Evolutionary conservation across 1,284 basidiomycete species (phyloP).

Genomic region (Malassezia globosa): DNA sequence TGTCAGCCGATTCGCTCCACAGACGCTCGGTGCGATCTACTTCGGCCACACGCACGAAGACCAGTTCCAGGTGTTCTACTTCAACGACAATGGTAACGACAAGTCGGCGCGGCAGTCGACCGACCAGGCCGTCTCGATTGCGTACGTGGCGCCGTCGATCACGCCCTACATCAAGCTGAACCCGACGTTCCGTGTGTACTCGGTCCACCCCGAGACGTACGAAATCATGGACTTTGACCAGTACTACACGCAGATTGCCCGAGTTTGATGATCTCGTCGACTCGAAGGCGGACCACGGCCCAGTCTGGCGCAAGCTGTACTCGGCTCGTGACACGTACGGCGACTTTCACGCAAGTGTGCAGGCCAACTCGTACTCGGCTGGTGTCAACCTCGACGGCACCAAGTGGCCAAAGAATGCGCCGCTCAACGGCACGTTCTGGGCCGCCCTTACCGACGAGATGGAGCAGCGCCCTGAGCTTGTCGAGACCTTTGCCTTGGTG

Average conservation of each 20-base stretch:
- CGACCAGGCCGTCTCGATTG: constrained; percentile 48
- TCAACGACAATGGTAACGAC: constrained; percentile 57
- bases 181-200: constrained; percentile 66
- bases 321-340: constrained; percentile 58
- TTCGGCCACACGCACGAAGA: constrained; percentile 74
- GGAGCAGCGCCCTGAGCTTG: constrained; percentile 55
- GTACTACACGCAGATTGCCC: constrained; percentile 33
- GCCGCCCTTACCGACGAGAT: constrained; percentile 59
- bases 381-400: constrained; percentile 10
- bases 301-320: constrained; percentile 60
- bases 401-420: constrained; percentile 57
- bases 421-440: constrained; percentile 74
- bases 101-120: constrained; percentile 2
- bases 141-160: constrained; percentile 57
- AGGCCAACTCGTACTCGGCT: constrained; percentile 3
- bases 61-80: constrained; percentile 65
- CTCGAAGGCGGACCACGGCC: constrained; percentile 54
- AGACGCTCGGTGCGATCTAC: constrained; percentile 69
- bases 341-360: constrained; percentile 49
- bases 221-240: constrained; percentile 41
- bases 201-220: constrained; percentile 57
- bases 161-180: constrained; percentile 65
- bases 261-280: constrained; percentile 19
- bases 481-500: constrained; percentile 59
- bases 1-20: constrained; percentile 61